Evolutionary conservation across 1,139 yeast genomes (phyloP).

Genomic region (Chernovozyma aurita): DNA sequence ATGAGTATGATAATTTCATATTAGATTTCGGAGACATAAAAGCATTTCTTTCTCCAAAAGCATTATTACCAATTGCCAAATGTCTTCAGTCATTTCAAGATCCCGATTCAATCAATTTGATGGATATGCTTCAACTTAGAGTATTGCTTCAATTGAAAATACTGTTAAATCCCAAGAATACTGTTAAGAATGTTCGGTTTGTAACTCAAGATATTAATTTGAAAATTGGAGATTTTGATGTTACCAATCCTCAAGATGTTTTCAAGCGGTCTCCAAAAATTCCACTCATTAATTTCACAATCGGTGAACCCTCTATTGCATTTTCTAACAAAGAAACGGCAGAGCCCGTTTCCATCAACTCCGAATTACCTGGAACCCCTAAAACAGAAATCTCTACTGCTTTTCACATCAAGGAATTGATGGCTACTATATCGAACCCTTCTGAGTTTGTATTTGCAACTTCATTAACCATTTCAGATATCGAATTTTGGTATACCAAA

Average conservation of each 20-base stretch:
- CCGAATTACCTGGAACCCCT: not conserved
- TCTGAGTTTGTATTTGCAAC: slow-evolving; percentile 19
- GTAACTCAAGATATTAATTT: slow-evolving; percentile 47
- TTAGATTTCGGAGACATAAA: slow-evolving; percentile 46
- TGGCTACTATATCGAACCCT: slow-evolving; percentile 22
- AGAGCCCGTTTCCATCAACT: no score
- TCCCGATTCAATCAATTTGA: slow-evolving; percentile 40
- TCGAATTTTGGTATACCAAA: slow-evolving; percentile 42
- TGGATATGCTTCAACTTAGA: slow-evolving; percentile 66
- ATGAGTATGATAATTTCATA: slow-evolving; percentile 53
- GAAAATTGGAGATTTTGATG: slow-evolving; percentile 37
- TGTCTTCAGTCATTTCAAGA: slow-evolving; percentile 30
- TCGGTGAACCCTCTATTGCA: slow-evolving; percentile 38
- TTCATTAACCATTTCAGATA: slow-evolving; percentile 19
- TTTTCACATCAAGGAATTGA: slow-evolving; percentile 27
- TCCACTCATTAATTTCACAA: slow-evolving; percentile 22
- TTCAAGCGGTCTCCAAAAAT: slow-evolving; percentile 14
- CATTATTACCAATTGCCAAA: slow-evolving; percentile 25
- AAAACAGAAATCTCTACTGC: slow-evolving; percentile 20
- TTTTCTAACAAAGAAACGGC: slow-evolving; percentile 14
- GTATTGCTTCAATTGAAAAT: slow-evolving; percentile 43
- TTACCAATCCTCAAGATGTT: slow-evolving; percentile 14
- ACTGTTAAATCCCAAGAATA: slow-evolving; percentile 31
- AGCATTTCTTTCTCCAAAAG: slow-evolving; percentile 33
- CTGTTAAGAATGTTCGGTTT: slow-evolving; percentile 44